A percentile compares a stretch with the other conserved stretches of the same genome.
These are phyloP conservation scores for Salix exigua DNA, from an alignment of 345 rosid genomes.

Conservation along the genomic window DNA sequence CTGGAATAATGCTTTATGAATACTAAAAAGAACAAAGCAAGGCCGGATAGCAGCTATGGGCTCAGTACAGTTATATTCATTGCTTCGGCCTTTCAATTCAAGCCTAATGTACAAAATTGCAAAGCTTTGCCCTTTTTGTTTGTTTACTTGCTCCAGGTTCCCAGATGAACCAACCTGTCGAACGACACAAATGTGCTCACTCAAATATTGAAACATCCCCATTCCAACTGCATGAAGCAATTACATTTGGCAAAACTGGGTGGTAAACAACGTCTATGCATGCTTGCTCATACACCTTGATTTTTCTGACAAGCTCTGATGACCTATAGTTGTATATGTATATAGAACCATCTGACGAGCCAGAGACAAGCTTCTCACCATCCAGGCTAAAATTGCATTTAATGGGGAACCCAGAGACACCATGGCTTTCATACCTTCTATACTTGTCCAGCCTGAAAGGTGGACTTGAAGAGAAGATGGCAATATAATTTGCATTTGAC, in stretches of 20 bases:
- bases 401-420: constrained; percentile 77
- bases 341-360: constrained; percentile 73
- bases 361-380: constrained; percentile 61
- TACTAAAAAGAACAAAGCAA: neutral
- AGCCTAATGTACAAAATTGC: neutral
- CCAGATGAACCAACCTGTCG: neutral
- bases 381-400: constrained; percentile 74
- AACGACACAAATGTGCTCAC: neutral
- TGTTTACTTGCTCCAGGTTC: neutral
- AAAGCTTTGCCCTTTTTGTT: neutral
- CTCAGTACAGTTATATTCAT: neutral
- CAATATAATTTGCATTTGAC: constrained; percentile 85
- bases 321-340: constrained; percentile 52
- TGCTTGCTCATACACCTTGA: constrained; percentile 62
- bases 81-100: neutral
- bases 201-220: constrained; percentile 58
- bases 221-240: constrained; percentile 76
- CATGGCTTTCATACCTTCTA: constrained; percentile 63
- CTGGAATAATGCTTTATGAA: neutral
- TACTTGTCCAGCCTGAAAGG: constrained; percentile 86
- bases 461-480: constrained; percentile 66
- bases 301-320: constrained; percentile 45
- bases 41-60: neutral
- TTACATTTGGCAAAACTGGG: constrained; percentile 52
- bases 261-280: constrained; percentile 68